phyloP scores from a whole-genome alignment of 1,284 basidiomycete species.

The Phenoliferia sp. region DNA sequence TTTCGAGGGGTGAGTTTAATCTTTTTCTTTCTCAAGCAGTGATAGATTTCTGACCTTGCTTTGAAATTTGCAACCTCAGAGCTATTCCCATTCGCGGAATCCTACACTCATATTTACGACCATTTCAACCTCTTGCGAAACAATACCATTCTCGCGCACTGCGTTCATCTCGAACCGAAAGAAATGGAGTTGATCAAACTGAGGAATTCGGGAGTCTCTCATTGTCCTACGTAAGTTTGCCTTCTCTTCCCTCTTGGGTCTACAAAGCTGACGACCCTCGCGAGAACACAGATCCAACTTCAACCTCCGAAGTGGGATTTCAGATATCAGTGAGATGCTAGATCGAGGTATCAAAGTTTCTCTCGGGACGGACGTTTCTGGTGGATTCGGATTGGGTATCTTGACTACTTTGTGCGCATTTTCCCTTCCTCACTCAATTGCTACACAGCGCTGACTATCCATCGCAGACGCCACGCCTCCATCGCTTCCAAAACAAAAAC shows the following conservation, averaged over 20 bases:
- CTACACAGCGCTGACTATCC: not conserved
- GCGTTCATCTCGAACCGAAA: conserved; percentile 64
- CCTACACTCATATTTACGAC: conserved; percentile 65
- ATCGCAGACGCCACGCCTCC: conserved; percentile 24
- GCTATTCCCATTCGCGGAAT: conserved; percentile 38
- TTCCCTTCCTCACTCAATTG: conserved; percentile 39
- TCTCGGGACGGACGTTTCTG: conserved; percentile 36
- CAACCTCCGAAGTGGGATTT: conserved; percentile 77
- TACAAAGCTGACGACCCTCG: not conserved
- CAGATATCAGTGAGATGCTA: conserved; percentile 69
- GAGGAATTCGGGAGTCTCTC: conserved; percentile 71
- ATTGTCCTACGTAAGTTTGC: conserved; percentile 74
- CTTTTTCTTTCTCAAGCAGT: not conserved
- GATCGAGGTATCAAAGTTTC: conserved; percentile 71
- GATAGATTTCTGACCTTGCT: not conserved
- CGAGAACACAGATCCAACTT: conserved; percentile 55
- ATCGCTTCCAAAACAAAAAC: conserved; percentile 29
- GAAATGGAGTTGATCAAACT: conserved; percentile 70
- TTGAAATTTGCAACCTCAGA: not conserved
- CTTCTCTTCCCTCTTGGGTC: not conserved
- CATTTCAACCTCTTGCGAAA: conserved; percentile 64
- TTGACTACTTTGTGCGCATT: conserved; percentile 72
- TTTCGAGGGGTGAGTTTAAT: conserved; percentile 18
- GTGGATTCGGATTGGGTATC: conserved; percentile 57
- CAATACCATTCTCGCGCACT: conserved; percentile 87